A percentile compares a stretch with the other conserved stretches of the same genome.
Evolutionary conservation across 768 basidiomycete genomes (phyloP).

Genomic region (Gloeopeniophorella convolvens): DNA sequence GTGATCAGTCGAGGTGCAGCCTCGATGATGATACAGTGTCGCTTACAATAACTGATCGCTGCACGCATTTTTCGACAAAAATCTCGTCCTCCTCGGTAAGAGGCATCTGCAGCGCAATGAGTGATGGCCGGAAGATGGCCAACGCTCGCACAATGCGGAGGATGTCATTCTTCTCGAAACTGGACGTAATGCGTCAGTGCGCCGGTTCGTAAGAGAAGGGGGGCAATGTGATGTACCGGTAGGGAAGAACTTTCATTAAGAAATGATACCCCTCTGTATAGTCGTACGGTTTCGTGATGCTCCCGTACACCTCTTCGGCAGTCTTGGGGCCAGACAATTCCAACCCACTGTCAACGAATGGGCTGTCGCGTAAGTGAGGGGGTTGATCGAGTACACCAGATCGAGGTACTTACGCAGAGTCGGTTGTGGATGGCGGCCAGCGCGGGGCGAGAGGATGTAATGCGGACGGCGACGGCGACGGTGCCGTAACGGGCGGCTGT

Average conservation of each 20-base stretch:
- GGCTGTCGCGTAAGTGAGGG: constrained; percentile 11
- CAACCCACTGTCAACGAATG: constrained; percentile 8
- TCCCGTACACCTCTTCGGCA: constrained; percentile 48
- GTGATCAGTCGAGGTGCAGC: constrained; percentile 7
- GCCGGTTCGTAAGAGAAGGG: no score
- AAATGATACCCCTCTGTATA: constrained; percentile 97
- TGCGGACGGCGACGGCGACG: constrained; percentile 3
- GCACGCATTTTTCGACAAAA: constrained; percentile 94
- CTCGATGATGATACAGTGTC: constrained; percentile 15
- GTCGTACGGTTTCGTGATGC: constrained; percentile 73
- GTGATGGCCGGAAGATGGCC: constrained; percentile 91
- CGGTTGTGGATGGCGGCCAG: constrained; percentile 16
- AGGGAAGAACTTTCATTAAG: constrained; percentile 88
- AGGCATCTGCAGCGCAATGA: constrained; percentile 98
- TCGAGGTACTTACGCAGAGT: constrained; percentile 15
- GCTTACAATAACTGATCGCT: constrained; percentile 81
- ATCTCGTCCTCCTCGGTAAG: constrained; percentile 93
- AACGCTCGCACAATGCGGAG: constrained; percentile 90
- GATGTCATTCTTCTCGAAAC: constrained; percentile 95
- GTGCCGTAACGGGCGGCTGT: not conserved
- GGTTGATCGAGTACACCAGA: not conserved
- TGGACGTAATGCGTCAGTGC: constrained; percentile 24
- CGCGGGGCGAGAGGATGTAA: constrained; percentile 18
- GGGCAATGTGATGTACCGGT: constrained; percentile 49
- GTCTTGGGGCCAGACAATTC: constrained; percentile 20